Percentiles rank a stretch among this genome's conserved stretches.
These are phyloP conservation scores for Yarrowia deformans DNA, from an alignment of 805 yeast genomes.

Conservation along the genomic window DNA sequence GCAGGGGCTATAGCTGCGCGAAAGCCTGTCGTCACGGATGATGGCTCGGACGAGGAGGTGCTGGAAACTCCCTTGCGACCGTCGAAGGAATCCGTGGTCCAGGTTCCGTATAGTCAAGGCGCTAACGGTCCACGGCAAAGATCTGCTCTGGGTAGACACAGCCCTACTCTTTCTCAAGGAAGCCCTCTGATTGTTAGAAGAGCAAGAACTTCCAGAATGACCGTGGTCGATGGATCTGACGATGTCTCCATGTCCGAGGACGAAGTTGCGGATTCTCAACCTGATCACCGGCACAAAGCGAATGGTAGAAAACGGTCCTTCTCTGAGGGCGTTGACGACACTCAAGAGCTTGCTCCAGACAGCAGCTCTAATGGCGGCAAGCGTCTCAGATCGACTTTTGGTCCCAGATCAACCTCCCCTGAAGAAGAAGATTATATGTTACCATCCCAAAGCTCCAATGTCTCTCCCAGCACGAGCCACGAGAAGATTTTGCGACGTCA, in stretches of 20 bases:
- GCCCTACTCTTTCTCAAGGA: constrained; percentile 19
- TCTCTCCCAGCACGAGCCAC: constrained; percentile 9
- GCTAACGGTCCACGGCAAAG: neutral
- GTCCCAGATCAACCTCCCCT: neutral
- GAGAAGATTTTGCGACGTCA: constrained; percentile 18
- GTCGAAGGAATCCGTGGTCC: neutral
- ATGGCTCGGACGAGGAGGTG: constrained; percentile 6
- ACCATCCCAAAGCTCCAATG: constrained; percentile 2
- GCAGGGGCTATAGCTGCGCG: neutral
- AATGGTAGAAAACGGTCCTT: constrained; percentile 15
- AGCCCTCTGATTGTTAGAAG: constrained; percentile 15
- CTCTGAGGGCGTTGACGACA: neutral
- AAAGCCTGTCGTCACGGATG: neutral
- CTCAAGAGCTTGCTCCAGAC: neutral
- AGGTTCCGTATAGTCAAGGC: constrained; percentile 25
- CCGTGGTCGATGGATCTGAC: constrained; percentile 13
- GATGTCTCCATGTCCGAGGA: constrained; percentile 19
- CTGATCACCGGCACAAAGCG: neutral
- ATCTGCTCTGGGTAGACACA: constrained; percentile 9
- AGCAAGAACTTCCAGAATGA: neutral
- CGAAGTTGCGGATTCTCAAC: constrained; percentile 24
- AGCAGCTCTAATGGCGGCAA: neutral
- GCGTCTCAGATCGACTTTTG: neutral
- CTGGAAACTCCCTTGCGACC: constrained; percentile 21
- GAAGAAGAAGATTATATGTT: neutral